Evolutionary conservation across 176 grass and related monocot species (phyloP).

Genomic region (Carex myosuroides): DNA sequence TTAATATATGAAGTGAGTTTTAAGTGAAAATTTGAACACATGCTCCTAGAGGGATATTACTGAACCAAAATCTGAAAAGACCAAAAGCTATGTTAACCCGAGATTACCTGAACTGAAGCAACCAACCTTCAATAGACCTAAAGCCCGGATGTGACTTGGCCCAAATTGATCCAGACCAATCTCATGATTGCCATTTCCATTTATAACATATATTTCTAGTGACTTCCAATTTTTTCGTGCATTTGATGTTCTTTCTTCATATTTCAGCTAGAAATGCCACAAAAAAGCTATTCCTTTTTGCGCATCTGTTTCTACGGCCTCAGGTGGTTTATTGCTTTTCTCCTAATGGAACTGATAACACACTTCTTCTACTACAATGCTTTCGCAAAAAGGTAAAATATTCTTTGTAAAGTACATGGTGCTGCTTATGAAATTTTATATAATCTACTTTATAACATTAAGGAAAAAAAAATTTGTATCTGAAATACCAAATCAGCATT

Average conservation of each 20-base stretch:
- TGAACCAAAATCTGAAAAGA: neutral
- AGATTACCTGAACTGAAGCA: neutral
- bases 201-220: neutral
- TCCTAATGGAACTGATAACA: conserved; percentile 80
- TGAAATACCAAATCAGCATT: neutral
- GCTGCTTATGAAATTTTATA: neutral
- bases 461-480: neutral
- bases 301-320: conserved; percentile 68
- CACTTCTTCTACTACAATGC: conserved; percentile 92
- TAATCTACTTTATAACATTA: neutral
- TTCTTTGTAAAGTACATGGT: neutral
- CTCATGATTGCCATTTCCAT: neutral
- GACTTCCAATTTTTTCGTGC: neutral
- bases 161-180: neutral
- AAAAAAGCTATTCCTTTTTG: conserved; percentile 63
- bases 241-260: neutral
- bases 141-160: neutral
- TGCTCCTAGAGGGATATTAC: neutral
- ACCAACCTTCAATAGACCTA: neutral
- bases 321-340: conserved; percentile 57
- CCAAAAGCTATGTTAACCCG: neutral
- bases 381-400: conserved; percentile 69
- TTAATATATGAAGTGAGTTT: neutral
- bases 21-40: neutral
- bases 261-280: conserved; percentile 72